Base-by-base conservation (phyloP, 306 rosid species). In the Trichosanthes cucumerina region DNA sequence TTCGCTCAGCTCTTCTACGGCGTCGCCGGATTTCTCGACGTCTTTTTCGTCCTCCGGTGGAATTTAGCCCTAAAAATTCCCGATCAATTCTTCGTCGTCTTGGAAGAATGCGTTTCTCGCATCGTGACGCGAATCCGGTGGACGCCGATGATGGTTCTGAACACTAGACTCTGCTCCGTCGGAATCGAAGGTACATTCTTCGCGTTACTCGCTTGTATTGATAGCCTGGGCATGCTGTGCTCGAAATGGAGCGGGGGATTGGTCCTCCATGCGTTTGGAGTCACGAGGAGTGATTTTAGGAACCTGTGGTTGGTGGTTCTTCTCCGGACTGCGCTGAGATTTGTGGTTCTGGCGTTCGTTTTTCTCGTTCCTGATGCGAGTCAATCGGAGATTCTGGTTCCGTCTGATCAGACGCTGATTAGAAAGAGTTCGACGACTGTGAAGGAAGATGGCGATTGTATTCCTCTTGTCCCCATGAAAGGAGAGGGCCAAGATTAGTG, bases 171-270 rank as follows among this genome's bases (percentile, higher is more conserved):
- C 3, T 91, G 98, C 77, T 92, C 91, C 21, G 4, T 81, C 0
- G 97, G 97, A 50, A 92, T 92, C 33, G 97, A 90, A 79, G 97
- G 97, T 57, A 89, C 96, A 0, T 92, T 90, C 80, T 92, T 92
- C 13, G 97, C 97, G 1, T 79, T 90, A 11, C 66, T 92, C 28
- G 89, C 89, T 88, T 84, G 90, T 85, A 89, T 92, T 41, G 97
- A 92, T 62, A 92, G 93, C 80, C 70, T 82, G 7, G 97, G 92
- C 9, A 9, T 23, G 4, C 81, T 92, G 62, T 72, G 88, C 34
- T 85, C 93, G 16, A 89, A 47, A 81, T 86, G 87, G 85, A 85
- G 86, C 44, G 97, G 96, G 43, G 96, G 92, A 56, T 23, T 86
- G 43, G 84, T 93, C 39, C 96, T 88, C 66, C 86, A 83, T 2